Conservation (phyloP, 352 stramenopile genomes). For the Pseudoperonospora humuli region DNA sequence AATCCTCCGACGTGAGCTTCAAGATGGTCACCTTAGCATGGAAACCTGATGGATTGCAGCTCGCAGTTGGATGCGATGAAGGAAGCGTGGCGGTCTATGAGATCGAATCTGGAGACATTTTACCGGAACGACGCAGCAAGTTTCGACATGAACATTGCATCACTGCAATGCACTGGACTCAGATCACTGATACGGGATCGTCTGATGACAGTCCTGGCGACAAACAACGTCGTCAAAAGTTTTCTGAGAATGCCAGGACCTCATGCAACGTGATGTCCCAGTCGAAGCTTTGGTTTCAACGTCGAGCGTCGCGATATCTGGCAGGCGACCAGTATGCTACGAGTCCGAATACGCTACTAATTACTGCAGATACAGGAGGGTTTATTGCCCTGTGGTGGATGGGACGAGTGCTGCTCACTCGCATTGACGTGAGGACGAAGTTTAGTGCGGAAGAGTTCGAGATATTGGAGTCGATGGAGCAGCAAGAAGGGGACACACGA, state of each 20-base stretch:
- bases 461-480: constrained; percentile 9
- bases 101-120: constrained; percentile 39
- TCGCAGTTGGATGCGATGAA: constrained; percentile 63
- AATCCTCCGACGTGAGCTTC: constrained; percentile 46
- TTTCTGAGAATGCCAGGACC: not conserved
- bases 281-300: constrained; percentile 22
- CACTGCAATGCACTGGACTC: constrained; percentile 51
- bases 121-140: constrained; percentile 23
- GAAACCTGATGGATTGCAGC: constrained; percentile 52
- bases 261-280: constrained; percentile 5
- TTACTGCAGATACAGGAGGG: constrained; percentile 36
- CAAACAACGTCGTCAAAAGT: constrained; percentile 5
- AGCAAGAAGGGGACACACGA: not conserved
- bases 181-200: constrained; percentile 1
- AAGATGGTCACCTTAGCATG: constrained; percentile 50
- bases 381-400: constrained; percentile 55
- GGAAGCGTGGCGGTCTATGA: constrained; percentile 65
- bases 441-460: constrained; percentile 16
- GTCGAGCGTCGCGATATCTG: constrained; percentile 31
- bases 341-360: constrained; percentile 29
- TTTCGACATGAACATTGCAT: constrained; percentile 36
- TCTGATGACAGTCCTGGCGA: not conserved
- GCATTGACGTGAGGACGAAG: constrained; percentile 30
- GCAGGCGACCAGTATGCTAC: not conserved
- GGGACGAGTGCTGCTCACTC: constrained; percentile 39